phyloP scores from a whole-genome alignment of 495 filamentous ascomycete genomes.

The Penicillium flavigenum region DNA sequence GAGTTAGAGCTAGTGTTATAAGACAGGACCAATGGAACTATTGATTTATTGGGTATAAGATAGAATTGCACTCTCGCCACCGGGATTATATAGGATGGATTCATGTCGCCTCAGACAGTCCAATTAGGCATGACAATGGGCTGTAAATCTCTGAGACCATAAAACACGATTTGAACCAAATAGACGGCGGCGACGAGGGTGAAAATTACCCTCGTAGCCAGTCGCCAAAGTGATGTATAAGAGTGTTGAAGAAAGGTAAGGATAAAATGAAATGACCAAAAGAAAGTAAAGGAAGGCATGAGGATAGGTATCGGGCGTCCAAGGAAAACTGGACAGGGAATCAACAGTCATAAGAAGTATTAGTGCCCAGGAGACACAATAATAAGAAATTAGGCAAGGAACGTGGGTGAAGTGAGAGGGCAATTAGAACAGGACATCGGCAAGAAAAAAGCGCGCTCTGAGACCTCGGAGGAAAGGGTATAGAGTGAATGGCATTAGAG shows the following conservation, averaged over 20 bases:
- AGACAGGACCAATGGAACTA: neutral
- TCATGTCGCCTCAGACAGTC: neutral
- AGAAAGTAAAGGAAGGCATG: neutral
- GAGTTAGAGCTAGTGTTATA: neutral
- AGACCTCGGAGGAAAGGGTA: constrained; percentile 16
- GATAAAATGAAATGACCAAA: constrained; percentile 2
- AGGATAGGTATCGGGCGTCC: constrained; percentile 9
- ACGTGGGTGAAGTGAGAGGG: neutral
- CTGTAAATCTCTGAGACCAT: neutral
- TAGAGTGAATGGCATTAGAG: constrained; percentile 26
- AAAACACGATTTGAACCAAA: neutral
- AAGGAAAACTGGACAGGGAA: constrained; percentile 4
- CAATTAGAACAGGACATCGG: constrained; percentile 13
- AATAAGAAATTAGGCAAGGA: constrained; percentile 1
- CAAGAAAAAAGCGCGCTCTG: neutral
- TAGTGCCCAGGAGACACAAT: neutral
- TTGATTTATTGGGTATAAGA: constrained; percentile 8
- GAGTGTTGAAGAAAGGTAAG: constrained; percentile 2
- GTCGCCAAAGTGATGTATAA: constrained; percentile 4
- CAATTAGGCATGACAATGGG: neutral
- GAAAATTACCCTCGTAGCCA: neutral
- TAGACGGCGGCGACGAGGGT: neutral
- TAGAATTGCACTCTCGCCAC: neutral
- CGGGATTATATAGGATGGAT: neutral
- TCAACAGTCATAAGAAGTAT: constrained; percentile 8